Conservation (phyloP, 176 grass and related monocot species). For the Thalia dealbata region DNA sequence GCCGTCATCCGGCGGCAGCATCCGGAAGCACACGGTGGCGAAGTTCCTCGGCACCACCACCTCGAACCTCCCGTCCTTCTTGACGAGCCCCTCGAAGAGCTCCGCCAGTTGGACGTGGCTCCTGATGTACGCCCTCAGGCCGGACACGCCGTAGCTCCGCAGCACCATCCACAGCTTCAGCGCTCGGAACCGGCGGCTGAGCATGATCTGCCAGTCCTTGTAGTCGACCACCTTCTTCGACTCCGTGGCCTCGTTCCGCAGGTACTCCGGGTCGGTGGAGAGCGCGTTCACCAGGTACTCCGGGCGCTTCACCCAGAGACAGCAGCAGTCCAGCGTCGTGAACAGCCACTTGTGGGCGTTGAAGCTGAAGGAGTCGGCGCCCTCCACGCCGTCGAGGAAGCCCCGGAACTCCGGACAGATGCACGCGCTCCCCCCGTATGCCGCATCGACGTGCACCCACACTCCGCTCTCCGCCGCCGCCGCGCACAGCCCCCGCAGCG, state of each 20-base stretch:
- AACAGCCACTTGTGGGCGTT: conserved; percentile 65
- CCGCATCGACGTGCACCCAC: conserved; percentile 54
- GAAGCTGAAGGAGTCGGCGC: conserved; percentile 47
- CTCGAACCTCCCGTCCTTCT: conserved; percentile 45
- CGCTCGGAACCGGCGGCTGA: conserved; percentile 54
- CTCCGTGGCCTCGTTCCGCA: conserved; percentile 32
- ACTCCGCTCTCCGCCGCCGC: conserved; percentile 7
- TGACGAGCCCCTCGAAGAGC: conserved; percentile 46
- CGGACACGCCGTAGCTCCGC: conserved; percentile 43
- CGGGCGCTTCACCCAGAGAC: conserved; percentile 38
- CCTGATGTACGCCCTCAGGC: conserved; percentile 37
- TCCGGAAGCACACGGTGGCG: conserved; percentile 29
- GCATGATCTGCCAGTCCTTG: conserved; percentile 61
- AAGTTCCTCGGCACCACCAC: conserved; percentile 42
- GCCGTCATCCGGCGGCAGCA: conserved; percentile 22
- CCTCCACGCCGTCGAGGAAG: conserved; percentile 22
- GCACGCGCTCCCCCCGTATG: conserved; percentile 34
- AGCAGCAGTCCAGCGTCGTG: conserved; percentile 63
- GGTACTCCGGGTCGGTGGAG: conserved; percentile 48
- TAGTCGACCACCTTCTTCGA: conserved; percentile 49
- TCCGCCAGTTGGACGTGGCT: conserved; percentile 38
- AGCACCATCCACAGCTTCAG: conserved; percentile 74
- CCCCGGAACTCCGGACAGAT: conserved; percentile 54
- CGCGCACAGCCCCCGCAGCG: conserved; percentile 20
- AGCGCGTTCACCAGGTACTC: conserved; percentile 34